Percentiles rank a stretch among this genome's conserved stretches.
These are phyloP conservation scores for Pseudogymnoascus sp. DNA, from an alignment of 2,329 filamentous ascomycete species.

Conservation along the genomic window DNA sequence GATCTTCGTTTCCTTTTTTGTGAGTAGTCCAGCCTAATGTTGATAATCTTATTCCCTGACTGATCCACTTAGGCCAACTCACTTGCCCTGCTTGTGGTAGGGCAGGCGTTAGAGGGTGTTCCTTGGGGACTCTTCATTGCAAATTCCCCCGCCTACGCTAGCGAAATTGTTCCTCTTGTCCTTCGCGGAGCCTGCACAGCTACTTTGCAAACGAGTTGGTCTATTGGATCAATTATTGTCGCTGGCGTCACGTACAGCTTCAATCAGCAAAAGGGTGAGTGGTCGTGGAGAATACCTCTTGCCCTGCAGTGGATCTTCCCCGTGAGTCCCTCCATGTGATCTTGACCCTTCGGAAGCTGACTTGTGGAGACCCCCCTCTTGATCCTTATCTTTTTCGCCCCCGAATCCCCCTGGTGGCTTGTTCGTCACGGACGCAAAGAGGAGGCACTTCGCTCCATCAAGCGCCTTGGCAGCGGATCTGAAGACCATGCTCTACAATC, in stretches of 20 bases:
- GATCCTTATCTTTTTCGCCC: slow-evolving; percentile 41
- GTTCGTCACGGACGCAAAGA: slow-evolving; percentile 36
- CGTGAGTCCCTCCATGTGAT: slow-evolving; percentile 2
- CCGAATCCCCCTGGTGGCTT: slow-evolving; percentile 43
- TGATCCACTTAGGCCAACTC: slow-evolving; percentile 23
- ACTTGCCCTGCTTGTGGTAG: slow-evolving; percentile 37
- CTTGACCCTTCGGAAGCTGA: neutral
- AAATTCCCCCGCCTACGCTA: slow-evolving; percentile 54
- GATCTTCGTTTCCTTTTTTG: slow-evolving; percentile 55
- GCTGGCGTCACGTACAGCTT: slow-evolving; percentile 46
- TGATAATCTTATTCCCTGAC: slow-evolving; percentile 16
- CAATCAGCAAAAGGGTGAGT: slow-evolving; percentile 33
- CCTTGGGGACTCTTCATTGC: slow-evolving; percentile 59
- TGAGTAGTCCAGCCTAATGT: slow-evolving; percentile 19
- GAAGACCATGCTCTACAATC: slow-evolving; percentile 35
- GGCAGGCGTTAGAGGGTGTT: slow-evolving; percentile 52
- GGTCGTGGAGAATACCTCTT: slow-evolving; percentile 40
- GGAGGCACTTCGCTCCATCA: slow-evolving; percentile 38
- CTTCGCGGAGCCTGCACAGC: slow-evolving; percentile 50
- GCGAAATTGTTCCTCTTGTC: slow-evolving; percentile 51
- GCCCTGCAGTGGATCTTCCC: slow-evolving; percentile 54
- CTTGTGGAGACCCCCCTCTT: slow-evolving; percentile 39
- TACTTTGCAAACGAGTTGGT: slow-evolving; percentile 59
- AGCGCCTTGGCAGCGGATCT: slow-evolving; percentile 40
- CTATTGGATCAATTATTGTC: slow-evolving; percentile 54